A percentile compares a stretch with the other conserved stretches of the same genome.
Conservation (phyloP, 164 flowering plant genomes). For the Vitis cinerea region DNA sequence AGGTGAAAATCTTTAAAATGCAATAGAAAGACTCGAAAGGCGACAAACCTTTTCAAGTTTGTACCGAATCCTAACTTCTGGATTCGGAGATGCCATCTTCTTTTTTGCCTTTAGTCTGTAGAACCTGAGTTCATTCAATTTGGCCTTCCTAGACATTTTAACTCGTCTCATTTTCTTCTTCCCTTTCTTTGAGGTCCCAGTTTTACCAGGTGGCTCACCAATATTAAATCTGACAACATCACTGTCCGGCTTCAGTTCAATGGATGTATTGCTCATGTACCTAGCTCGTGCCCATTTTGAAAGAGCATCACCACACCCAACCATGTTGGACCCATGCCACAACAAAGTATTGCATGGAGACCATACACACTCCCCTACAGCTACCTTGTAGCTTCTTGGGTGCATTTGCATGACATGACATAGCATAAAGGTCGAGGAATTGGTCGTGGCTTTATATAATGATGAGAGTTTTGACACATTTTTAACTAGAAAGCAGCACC, state of each 20-base stretch:
- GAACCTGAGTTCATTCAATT: constrained; percentile 73
- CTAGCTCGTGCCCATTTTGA: constrained; percentile 27
- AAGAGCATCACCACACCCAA: constrained; percentile 6
- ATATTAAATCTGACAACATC: constrained; percentile 68
- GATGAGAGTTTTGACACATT: constrained; percentile 10
- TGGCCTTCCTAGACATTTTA: constrained; percentile 64
- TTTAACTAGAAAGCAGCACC: constrained; percentile 9
- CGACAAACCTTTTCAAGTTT: constrained; percentile 74
- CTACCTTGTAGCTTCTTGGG: constrained; percentile 12
- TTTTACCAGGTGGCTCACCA: constrained; percentile 25
- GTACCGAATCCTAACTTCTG: constrained; percentile 87
- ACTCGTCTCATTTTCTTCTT: constrained; percentile 32
- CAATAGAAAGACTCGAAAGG: no score
- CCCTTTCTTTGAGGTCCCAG: constrained; percentile 15
- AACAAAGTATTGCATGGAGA: constrained; percentile 4
- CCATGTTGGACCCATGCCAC: constrained; percentile 15
- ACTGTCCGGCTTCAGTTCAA: constrained; percentile 51
- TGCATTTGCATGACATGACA: neutral
- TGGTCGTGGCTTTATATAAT: constrained; percentile 10
- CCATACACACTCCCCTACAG: constrained; percentile 8
- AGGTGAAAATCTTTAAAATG: no score
- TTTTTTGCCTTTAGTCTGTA: constrained; percentile 80
- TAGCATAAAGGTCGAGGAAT: neutral
- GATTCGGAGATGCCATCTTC: constrained; percentile 91
- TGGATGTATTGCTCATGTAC: constrained; percentile 37